phyloP scores from a whole-genome alignment of 768 basidiomycete species.

The Gloeopeniophorella convolvens region DNA sequence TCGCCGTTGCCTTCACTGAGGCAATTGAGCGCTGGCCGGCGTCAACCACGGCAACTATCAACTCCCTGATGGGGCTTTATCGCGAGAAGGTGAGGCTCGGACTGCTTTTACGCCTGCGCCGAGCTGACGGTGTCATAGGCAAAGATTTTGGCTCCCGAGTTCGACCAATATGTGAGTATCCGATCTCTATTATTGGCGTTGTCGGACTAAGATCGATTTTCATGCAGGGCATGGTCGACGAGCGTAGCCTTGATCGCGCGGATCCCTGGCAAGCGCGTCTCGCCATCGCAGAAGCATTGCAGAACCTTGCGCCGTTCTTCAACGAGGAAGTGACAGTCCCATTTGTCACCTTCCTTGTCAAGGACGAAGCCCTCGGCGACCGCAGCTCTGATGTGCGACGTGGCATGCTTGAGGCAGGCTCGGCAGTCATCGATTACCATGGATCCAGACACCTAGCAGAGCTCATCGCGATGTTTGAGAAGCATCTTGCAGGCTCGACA shows the following conservation, averaged over 20 bases:
- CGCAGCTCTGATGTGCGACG: conserved; percentile 71
- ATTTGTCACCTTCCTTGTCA: conserved; percentile 83
- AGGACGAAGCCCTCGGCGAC: conserved; percentile 86
- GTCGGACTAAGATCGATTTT: conserved; percentile 1
- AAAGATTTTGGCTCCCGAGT: conserved; percentile 83
- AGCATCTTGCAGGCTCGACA: conserved; percentile 44
- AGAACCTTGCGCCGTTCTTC: conserved; percentile 60
- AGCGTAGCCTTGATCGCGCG: conserved; percentile 72
- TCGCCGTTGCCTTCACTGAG: conserved; percentile 68
- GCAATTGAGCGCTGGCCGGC: conserved; percentile 70
- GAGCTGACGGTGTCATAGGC: conserved; percentile 39
- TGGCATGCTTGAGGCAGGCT: conserved; percentile 84
- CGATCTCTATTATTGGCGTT: not conserved
- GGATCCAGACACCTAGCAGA: conserved; percentile 65
- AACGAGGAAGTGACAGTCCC: conserved; percentile 50
- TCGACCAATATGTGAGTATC: conserved; percentile 76
- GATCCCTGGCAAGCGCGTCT: conserved; percentile 87
- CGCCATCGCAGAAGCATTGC: conserved; percentile 65
- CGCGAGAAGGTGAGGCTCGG: conserved; percentile 61
- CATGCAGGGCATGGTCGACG: conserved; percentile 84
- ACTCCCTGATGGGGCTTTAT: conserved; percentile 62
- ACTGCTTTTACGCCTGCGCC: not conserved
- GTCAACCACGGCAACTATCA: conserved; percentile 40
- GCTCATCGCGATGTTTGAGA: conserved; percentile 79
- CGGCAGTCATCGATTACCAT: conserved; percentile 73